Base-by-base conservation (phyloP, 768 basidiomycete species). In the Inosperma sp. region DNA sequence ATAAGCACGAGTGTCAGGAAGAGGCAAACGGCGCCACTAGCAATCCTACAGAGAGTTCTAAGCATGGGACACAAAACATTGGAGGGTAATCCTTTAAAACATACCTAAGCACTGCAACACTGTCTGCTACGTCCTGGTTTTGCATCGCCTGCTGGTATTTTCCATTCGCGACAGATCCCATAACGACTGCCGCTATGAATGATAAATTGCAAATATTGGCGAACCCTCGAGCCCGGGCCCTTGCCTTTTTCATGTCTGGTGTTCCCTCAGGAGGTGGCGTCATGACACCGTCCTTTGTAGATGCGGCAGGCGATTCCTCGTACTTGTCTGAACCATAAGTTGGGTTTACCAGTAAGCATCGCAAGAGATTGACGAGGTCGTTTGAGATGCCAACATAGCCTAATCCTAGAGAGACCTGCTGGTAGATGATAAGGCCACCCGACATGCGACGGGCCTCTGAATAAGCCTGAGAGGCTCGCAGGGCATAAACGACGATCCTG, bases 311-410 rank as follows among this genome's bases (percentile, higher is more conserved):
- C 4, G 65, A 61, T 30, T 69, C 62, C 0, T 53, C 55, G 27
- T 55, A 69, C 50, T 44, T 67, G 26, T 65, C 62, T 7, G 62
- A 59, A 4, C 68, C 65, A 54, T 61, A 71, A 1, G 72, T 72
- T 6, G 74, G 61, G 51, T 74, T 74, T 31, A 75, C 63, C 16
- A 74, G 59, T 21, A 72, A 43, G 53, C 69, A 71, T n/a, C 69
- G 65, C 12, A 73, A 45, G 19, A 73, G 58, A 46, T 61, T 62
- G 27, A 69, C 62, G 12, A 72, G 57, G 48, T 72, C 70, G 52
- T 62, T 62, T 7, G 66, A 62, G 35, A 71, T 62, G 8, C 62
- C 62, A 16, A 72, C 65, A 41, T 62, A 71, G 3, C 70, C 71
- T 33, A 68, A 19, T 3, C 56, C 68, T 33, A 70, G 61, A 23